phyloP scores from a whole-genome alignment of 352 stramenopile genomes.

The Sclerospora graminicola region DNA sequence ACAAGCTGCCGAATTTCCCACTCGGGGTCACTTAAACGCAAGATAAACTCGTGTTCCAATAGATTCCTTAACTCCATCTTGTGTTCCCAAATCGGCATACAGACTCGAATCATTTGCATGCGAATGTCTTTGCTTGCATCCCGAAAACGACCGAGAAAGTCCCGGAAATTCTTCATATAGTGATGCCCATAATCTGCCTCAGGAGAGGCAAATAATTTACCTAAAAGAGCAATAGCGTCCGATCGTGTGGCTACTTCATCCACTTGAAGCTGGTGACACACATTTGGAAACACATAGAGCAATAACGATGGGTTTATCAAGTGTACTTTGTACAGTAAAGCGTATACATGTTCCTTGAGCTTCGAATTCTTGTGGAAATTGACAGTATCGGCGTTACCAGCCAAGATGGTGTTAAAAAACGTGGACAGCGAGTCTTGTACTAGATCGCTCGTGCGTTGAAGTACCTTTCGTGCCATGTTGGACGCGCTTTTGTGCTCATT shows the following conservation, averaged over 20 bases:
- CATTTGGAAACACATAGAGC: slow-evolving; percentile 76
- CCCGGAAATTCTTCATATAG: slow-evolving; percentile 77
- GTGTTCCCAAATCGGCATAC: slow-evolving; percentile 57
- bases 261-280: slow-evolving; percentile 80
- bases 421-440: slow-evolving; percentile 58
- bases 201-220: slow-evolving; percentile 66
- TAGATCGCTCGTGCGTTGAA: slow-evolving; percentile 54
- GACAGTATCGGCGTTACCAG: slow-evolving; percentile 27
- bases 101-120: slow-evolving; percentile 70
- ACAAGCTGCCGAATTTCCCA: slow-evolving; percentile 74
- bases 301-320: slow-evolving; percentile 67
- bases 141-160: slow-evolving; percentile 78
- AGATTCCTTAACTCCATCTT: slow-evolving; percentile 46
- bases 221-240: slow-evolving; percentile 65
- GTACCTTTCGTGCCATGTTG: slow-evolving; percentile 62
- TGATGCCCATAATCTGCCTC: slow-evolving; percentile 62
- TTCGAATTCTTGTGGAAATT: slow-evolving; percentile 22
- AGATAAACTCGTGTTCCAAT: slow-evolving; percentile 67
- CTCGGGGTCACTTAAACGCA: slow-evolving; percentile 63
- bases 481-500: slow-evolving; percentile 20
- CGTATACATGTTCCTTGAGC: slow-evolving; percentile 74
- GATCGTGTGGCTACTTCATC: slow-evolving; percentile 77
- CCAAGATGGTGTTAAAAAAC: slow-evolving; percentile 77
- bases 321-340: slow-evolving; percentile 78
- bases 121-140: slow-evolving; percentile 84